These are phyloP conservation scores for Plicaturopsis crispa DNA, from an alignment of 768 basidiomycete species.

Conservation along the genomic window DNA sequence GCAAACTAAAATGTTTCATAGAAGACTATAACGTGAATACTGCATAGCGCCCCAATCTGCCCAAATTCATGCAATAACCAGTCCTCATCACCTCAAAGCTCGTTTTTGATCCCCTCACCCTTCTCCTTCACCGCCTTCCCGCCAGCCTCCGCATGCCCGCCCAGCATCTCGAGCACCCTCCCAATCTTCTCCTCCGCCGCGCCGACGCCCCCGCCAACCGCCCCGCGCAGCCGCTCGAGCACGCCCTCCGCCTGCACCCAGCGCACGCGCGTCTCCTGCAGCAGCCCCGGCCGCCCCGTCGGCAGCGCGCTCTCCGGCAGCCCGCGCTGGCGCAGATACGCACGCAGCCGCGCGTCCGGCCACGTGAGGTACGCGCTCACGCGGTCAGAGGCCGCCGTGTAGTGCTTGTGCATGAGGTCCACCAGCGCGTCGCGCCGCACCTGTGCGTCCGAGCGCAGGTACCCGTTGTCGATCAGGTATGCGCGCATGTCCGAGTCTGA, in stretches of 20 bases:
- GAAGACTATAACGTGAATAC: too few species aligned
- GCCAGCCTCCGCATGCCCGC: conserved; percentile 23
- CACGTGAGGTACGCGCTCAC: conserved; percentile 72
- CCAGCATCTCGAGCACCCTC: conserved; percentile 36
- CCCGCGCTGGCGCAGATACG: conserved; percentile 75
- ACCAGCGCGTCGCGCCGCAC: conserved; percentile 72
- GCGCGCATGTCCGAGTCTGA: conserved; percentile 60
- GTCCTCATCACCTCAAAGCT: too few species aligned
- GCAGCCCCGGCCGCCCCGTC: conserved; percentile 60
- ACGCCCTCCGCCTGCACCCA: conserved; percentile 68
- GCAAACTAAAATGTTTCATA: too few species aligned
- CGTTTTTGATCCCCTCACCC: conserved; percentile 16
- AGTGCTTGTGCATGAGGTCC: conserved; percentile 67
- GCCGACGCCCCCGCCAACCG: conserved; percentile 60
- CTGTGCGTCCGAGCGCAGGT: conserved; percentile 46
- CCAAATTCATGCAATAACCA: too few species aligned
- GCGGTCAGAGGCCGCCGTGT: conserved; percentile 26
- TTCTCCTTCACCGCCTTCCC: conserved; percentile 20
- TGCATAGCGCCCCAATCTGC: too few species aligned
- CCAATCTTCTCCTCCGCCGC: conserved; percentile 73
- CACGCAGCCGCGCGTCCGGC: conserved; percentile 90
- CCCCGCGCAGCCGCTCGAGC: conserved; percentile 54
- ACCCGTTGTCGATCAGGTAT: conserved; percentile 72
- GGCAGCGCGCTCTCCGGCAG: conserved; percentile 65
- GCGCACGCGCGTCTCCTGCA: conserved; percentile 76